phyloP scores from a whole-genome alignment of 2,329 filamentous ascomycete species.

The Fusarium pseudograminearum region DNA sequence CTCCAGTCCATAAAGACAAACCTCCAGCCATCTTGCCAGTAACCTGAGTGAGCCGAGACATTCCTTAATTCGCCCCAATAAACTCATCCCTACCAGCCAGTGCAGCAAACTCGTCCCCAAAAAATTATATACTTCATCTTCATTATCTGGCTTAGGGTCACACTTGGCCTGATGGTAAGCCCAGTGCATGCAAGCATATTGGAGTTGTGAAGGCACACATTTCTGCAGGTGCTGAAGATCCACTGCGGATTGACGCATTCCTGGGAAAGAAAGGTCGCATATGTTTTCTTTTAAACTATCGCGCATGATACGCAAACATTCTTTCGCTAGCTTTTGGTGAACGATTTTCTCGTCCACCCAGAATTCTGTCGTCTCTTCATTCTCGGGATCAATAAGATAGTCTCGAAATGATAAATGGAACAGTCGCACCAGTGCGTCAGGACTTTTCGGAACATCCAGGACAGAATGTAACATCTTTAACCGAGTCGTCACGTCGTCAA shows the following conservation, averaged over 20 bases:
- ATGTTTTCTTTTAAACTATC: background rate
- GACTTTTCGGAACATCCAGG: too few relatives aligned
- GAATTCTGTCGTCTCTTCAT: conserved; percentile 45
- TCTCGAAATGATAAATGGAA: conserved; percentile 49
- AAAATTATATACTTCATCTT: too few relatives aligned
- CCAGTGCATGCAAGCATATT: conserved; percentile 46
- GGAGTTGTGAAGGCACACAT: background rate
- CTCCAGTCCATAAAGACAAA: rapidly evolving
- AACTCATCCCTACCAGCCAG: too few relatives aligned
- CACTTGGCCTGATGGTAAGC: conserved; percentile 46
- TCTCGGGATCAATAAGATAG: conserved; percentile 47
- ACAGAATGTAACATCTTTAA: background rate
- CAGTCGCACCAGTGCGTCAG: background rate
- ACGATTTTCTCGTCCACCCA: conserved; percentile 53
- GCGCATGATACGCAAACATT: conserved; percentile 53
- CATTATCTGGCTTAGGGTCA: too few relatives aligned
- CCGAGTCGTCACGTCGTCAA: background rate
- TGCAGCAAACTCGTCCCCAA: too few relatives aligned
- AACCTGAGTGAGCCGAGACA: background rate
- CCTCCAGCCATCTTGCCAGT: background rate
- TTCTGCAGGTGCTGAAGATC: background rate
- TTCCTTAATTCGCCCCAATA: too few relatives aligned
- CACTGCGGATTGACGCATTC: background rate
- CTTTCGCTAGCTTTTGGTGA: conserved; percentile 45
- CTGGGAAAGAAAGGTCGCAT: background rate